phyloP scores from a whole-genome alignment of 2,329 filamentous ascomycete species.

The Hypoxylon sp. region DNA sequence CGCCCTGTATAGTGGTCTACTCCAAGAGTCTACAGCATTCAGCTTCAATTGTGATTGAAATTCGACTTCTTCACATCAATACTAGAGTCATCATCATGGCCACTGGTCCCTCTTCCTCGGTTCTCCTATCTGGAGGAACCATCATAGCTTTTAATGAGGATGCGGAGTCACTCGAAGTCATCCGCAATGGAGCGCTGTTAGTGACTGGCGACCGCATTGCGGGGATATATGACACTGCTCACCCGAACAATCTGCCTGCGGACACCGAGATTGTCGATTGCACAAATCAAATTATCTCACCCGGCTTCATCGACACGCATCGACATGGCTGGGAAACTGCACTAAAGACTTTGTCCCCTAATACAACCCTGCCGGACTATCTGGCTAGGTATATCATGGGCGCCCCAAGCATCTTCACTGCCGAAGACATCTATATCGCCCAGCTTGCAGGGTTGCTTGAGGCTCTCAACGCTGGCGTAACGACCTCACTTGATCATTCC shows the following conservation, averaged over 20 bases:
- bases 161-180: slow-evolving; percentile 49
- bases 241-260: slow-evolving; percentile 45
- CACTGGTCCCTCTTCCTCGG: slow-evolving; percentile 36
- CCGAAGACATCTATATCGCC: slow-evolving; percentile 63
- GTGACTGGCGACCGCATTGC: slow-evolving; percentile 56
- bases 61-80: not conserved
- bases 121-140: slow-evolving; percentile 52
- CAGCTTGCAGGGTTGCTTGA: slow-evolving; percentile 65
- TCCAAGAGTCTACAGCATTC: not conserved
- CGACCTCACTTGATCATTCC: slow-evolving; percentile 67
- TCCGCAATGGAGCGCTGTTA: slow-evolving; percentile 54
- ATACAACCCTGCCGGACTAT: slow-evolving; percentile 66
- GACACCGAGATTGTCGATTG: slow-evolving; percentile 63
- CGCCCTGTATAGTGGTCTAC: not conserved
- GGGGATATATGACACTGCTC: slow-evolving; percentile 49
- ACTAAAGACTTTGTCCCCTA: slow-evolving; percentile 66
- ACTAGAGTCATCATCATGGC: slow-evolving; percentile 17
- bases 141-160: slow-evolving; percentile 51
- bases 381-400: slow-evolving; percentile 59
- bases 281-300: slow-evolving; percentile 65
- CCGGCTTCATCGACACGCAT: slow-evolving; percentile 71
- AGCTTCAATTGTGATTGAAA: not conserved
- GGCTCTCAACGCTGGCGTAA: slow-evolving; percentile 67
- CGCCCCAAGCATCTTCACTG: slow-evolving; percentile 53
- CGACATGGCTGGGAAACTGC: slow-evolving; percentile 70